Base-by-base conservation (phyloP, 805 yeast species). In the Ogataea methylovora region DNA sequence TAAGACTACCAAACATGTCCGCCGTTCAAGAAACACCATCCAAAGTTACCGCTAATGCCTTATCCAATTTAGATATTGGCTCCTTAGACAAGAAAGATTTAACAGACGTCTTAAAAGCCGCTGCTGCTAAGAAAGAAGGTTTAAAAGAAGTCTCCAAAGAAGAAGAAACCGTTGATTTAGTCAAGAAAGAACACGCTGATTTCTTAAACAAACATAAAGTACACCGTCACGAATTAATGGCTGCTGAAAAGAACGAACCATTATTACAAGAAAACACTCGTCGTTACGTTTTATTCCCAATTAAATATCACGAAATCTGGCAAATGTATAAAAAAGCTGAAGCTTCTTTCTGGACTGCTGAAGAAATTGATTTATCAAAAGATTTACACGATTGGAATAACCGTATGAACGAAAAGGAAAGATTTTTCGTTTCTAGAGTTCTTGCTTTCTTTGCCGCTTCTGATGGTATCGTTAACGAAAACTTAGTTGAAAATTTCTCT, bases 291-390 rank as follows among this genome's bases (percentile, higher is more conserved):
- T 67, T 90, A 40, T 88, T 88, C 77, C 98, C 98, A 47, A 86
- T 90, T 66, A 83, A 84, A 65, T 92, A 87, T 69, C 90, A 88
- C 58, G 97, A 90, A 67, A 84, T 90, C 60, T 90, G 97, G 97
- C 95, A 90, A 63, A 88, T 94, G 72, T 90, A 90, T 67, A 90
- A 90, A 72, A 86, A 90, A 67, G 97, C 97, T 33, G 98, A 92
- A 71, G 98, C 98, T 12, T 90, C 97, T 5, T 90, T 90, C 74
- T 90, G 98, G 98, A 92, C 97, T 27, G 97, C 97, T 31, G 98
- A 90, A 69, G 98, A 92, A 67, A 87, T 90, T 46, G 98, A 90
- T 64, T 75, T 90, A 45, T 79, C 94, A 36, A 92, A 90, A 70
- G 98, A 90, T 62, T 56, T 72, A 40, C 74, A 73, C 52, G 98